phyloP scores from a whole-genome alignment of 1,139 yeast genomes.

The Taiozyma sp. region DNA sequence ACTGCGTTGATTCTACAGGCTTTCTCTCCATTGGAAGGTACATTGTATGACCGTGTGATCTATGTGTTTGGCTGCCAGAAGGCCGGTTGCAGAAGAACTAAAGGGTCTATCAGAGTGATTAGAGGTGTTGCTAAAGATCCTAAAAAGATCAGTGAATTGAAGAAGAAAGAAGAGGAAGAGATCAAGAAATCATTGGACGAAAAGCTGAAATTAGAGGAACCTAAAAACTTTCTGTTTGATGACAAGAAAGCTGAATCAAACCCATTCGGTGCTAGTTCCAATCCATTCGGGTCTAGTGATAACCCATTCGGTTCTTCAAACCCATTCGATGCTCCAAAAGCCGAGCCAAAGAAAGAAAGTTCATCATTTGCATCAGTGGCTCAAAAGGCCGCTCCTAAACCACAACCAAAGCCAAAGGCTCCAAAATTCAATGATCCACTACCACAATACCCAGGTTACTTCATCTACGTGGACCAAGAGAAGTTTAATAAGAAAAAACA shows the following conservation, averaged over 20 bases:
- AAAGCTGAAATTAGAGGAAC: slow-evolving; percentile 36
- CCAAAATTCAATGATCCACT: slow-evolving; percentile 22
- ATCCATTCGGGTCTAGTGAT: slow-evolving; percentile 25
- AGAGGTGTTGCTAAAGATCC: slow-evolving; percentile 69
- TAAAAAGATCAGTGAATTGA: slow-evolving; percentile 35
- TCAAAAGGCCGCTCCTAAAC: slow-evolving; percentile 17
- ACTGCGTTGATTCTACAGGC: slow-evolving; percentile 75
- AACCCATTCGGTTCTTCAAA: slow-evolving; percentile 27
- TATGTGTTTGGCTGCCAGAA: slow-evolving; percentile 75
- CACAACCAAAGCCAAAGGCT: slow-evolving; percentile 20
- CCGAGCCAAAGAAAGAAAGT: slow-evolving; percentile 16
- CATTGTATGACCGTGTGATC: slow-evolving; percentile 73
- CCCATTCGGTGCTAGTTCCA: slow-evolving; percentile 31
- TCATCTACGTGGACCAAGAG: slow-evolving; percentile 66
- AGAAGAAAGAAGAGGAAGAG: slow-evolving; percentile 33
- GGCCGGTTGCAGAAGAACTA: slow-evolving; percentile 55
- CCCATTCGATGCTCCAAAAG: slow-evolving; percentile 26
- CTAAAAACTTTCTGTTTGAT: slow-evolving; percentile 32
- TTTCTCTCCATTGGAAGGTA: slow-evolving; percentile 66
- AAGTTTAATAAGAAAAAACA: slow-evolving; percentile 35
- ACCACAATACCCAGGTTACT: slow-evolving; percentile 57
- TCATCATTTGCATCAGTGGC: slow-evolving; percentile 19
- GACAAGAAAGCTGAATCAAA: slow-evolving; percentile 27
- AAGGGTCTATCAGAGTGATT: slow-evolving; percentile 67
- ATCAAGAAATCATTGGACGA: slow-evolving; percentile 35